Conservation (phyloP, 192 early-diverging fungal genomes). For the Mortierella antarctica region DNA sequence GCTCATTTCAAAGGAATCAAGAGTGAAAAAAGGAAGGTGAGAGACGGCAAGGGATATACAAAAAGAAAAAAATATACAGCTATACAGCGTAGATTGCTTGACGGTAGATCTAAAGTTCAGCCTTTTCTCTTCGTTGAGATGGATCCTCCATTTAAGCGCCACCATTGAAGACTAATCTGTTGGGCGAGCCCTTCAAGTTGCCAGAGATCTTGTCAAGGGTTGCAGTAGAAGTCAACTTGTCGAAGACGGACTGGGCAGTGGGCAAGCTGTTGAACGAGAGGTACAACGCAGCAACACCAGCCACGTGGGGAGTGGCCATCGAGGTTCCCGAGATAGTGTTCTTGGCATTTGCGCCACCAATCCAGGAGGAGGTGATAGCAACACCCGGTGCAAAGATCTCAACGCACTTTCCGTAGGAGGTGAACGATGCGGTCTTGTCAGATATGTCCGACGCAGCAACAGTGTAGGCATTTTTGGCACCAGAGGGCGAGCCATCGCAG, state of each 20-base stretch:
- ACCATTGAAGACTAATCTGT: conserved; percentile 31
- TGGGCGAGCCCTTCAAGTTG: conserved; percentile 31
- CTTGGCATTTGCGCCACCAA: conserved; percentile 9
- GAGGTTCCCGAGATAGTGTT: conserved; percentile 68
- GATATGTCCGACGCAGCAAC: conserved; percentile 57
- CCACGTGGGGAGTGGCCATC: conserved; percentile 69
- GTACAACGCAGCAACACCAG: conserved; percentile 62
- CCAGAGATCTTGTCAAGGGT: conserved; percentile 12
- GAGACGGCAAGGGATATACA: too few relatives aligned
- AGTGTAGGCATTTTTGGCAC: conserved; percentile 50
- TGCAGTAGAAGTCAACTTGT: conserved; percentile 15
- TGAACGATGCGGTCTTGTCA: conserved; percentile 61
- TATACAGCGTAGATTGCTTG: too few relatives aligned
- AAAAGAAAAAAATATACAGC: too few relatives aligned
- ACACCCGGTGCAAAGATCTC: conserved; percentile 71
- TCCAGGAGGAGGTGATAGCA: conserved; percentile 59
- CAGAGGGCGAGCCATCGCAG: conserved; percentile 65
- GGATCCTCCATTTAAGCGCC: not conserved
- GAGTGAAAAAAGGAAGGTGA: not conserved
- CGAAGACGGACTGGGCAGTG: conserved; percentile 25
- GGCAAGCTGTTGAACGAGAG: conserved; percentile 36
- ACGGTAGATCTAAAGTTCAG: too few relatives aligned
- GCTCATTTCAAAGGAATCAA: too few relatives aligned
- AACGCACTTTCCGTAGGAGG: conserved; percentile 67
- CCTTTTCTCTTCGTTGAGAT: too few relatives aligned